These are phyloP conservation scores for Zangia roseola DNA, from an alignment of 768 basidiomycete species.

Conservation along the genomic window DNA sequence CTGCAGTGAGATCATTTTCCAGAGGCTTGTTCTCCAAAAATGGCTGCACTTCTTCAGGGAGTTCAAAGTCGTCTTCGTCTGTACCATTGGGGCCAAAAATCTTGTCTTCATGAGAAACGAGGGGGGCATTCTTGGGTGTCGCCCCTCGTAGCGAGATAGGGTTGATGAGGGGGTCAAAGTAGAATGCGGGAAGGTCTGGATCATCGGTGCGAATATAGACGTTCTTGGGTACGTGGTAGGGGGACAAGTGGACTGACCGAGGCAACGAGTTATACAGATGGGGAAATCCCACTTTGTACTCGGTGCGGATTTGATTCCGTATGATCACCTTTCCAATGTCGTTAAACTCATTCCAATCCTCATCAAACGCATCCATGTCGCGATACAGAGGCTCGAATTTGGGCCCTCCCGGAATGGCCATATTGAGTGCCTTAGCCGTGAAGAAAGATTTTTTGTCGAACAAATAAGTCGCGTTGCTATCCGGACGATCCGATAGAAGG, in stretches of 20 bases:
- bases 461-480: conserved; percentile 86
- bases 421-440: conserved; percentile 94
- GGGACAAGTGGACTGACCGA: conserved; percentile 87
- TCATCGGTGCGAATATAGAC: conserved; percentile 99
- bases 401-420: conserved; percentile 97
- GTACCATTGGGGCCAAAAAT: conserved; percentile 86
- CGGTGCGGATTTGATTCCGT: conserved; percentile 95
- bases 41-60: conserved; percentile 74
- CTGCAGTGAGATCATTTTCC: conserved; percentile 90
- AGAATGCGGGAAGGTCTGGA: conserved; percentile 98
- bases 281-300: conserved; percentile 99
- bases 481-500: conserved; percentile 88
- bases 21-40: conserved; percentile 79
- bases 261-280: conserved; percentile 98
- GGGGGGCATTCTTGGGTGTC: conserved; percentile 75
- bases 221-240: conserved; percentile 93
- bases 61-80: conserved; percentile 85
- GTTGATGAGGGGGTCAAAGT: conserved; percentile 98
- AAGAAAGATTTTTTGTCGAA: conserved; percentile 99
- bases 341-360: conserved; percentile 99
- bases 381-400: conserved; percentile 98
- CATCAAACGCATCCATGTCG: conserved; percentile 96
- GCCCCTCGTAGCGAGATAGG: conserved; percentile 92
- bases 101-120: conserved; percentile 86
- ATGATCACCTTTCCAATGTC: conserved; percentile 99